These are phyloP conservation scores for Metschnikowia amazonensis DNA, from an alignment of 805 yeast species.

Conservation along the genomic window DNA sequence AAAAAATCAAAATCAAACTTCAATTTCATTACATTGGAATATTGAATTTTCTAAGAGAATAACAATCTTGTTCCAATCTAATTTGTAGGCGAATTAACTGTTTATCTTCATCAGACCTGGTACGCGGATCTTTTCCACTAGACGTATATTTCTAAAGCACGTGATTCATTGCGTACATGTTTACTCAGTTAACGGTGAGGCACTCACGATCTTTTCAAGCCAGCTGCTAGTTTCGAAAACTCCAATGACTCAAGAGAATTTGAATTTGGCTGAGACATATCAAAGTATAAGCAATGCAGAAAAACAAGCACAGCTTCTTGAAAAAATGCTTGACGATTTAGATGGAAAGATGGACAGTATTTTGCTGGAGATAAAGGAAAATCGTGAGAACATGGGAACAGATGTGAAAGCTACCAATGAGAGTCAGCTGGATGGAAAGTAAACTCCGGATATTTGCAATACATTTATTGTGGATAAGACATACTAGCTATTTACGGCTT, in stretches of 20 bases:
- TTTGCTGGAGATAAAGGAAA: constrained; percentile 44
- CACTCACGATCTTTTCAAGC: background rate
- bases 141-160: background rate
- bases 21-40: background rate
- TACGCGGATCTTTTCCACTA: too few species aligned
- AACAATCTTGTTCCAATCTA: background rate
- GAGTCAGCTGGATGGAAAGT: background rate
- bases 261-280: constrained; percentile 52
- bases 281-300: constrained; percentile 67
- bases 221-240: background rate
- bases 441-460: background rate
- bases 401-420: background rate
- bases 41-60: background rate
- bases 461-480: background rate
- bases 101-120: background rate
- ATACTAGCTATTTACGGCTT: constrained; percentile 3
- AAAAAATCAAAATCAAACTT: background rate
- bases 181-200: background rate
- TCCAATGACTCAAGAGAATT: constrained; percentile 30
- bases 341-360: constrained; percentile 63
- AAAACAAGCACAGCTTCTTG: constrained; percentile 55
- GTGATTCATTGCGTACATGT: background rate
- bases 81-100: background rate
- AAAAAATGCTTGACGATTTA: constrained; percentile 58
- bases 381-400: constrained; percentile 7